A percentile compares a stretch with the other conserved stretches of the same genome.
Conservation (phyloP, 2,329 filamentous ascomycete species). For the Verticillium klebahnii region DNA sequence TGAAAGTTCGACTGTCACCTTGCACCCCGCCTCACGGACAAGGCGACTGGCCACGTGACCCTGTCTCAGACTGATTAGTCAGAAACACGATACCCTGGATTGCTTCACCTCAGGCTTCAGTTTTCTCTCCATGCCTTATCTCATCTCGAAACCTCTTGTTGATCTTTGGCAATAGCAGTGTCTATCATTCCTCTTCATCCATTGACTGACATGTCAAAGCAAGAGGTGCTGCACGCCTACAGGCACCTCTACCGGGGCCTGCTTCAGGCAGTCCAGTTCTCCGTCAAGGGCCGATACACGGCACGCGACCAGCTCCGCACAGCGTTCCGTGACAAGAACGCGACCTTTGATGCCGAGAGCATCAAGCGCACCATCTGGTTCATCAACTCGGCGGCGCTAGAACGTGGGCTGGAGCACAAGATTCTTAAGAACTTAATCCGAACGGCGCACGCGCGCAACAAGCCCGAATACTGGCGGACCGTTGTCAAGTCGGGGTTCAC, state of each 20-base stretch:
- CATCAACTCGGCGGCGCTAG: constrained; percentile 57
- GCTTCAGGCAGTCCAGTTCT: constrained; percentile 68
- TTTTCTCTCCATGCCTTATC: too few relatives aligned
- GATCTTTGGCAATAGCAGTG: too few relatives aligned
- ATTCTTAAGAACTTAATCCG: constrained; percentile 65
- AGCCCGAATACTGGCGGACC: constrained; percentile 20
- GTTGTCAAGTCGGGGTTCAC: background rate
- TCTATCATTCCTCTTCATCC: background rate
- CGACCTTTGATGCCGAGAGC: constrained; percentile 42
- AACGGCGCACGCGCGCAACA: constrained; percentile 34
- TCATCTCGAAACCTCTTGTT: too few relatives aligned
- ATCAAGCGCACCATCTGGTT: constrained; percentile 67
- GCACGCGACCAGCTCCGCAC: constrained; percentile 54
- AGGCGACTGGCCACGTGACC: too few relatives aligned
- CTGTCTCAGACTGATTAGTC: too few relatives aligned
- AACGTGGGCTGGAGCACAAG: constrained; percentile 65
- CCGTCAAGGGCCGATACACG: constrained; percentile 61
- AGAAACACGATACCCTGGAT: too few relatives aligned
- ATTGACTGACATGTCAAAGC: constrained; percentile 21
- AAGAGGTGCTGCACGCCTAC: constrained; percentile 59
- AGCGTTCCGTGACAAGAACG: constrained; percentile 50
- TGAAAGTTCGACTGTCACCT: too few relatives aligned
- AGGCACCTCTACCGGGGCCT: constrained; percentile 62
- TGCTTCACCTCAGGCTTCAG: too few relatives aligned
- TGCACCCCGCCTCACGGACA: too few relatives aligned